Evolutionary conservation across 2,329 filamentous ascomycete species (phyloP).

Genomic region (Rhynchosporium secalis): DNA sequence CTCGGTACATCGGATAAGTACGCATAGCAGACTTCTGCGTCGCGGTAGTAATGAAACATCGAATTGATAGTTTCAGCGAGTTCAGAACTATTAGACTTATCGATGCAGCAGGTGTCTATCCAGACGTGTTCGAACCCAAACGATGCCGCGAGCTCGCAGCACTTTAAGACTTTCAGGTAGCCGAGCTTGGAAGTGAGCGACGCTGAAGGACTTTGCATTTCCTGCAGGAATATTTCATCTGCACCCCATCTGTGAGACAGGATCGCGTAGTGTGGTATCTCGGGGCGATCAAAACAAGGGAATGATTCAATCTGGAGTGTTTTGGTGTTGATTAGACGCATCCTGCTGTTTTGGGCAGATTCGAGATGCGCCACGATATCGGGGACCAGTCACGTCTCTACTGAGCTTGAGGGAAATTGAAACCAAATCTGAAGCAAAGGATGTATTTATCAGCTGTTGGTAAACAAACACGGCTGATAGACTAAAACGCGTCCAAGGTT

Average conservation of each 20-base stretch:
- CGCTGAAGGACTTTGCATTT: not conserved
- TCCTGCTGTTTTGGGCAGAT: not conserved
- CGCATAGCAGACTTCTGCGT: conserved; percentile 26
- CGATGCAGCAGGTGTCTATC: conserved; percentile 33
- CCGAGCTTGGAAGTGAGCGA: not conserved
- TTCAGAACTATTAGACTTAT: conserved; percentile 25
- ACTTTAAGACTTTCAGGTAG: not conserved
- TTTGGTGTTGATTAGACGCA: not conserved
- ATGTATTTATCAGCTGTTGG: too few relatives aligned
- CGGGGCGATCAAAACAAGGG: not conserved
- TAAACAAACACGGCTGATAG: too few relatives aligned
- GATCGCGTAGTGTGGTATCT: not conserved
- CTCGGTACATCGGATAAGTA: conserved; percentile 22
- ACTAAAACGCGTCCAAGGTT: too few relatives aligned
- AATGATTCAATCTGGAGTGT: not conserved
- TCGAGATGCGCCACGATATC: too few relatives aligned
- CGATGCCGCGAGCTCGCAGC: conserved; percentile 13
- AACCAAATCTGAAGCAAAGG: too few relatives aligned
- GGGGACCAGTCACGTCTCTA: too few relatives aligned
- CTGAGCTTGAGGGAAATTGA: too few relatives aligned
- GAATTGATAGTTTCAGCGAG: conserved; percentile 26
- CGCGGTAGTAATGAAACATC: conserved; percentile 24
- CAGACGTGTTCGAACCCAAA: conserved; percentile 24
- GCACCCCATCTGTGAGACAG: not conserved
- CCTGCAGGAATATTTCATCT: not conserved